Conservation (phyloP, 495 filamentous ascomycete species). For the Aspergillus avenaceus region DNA sequence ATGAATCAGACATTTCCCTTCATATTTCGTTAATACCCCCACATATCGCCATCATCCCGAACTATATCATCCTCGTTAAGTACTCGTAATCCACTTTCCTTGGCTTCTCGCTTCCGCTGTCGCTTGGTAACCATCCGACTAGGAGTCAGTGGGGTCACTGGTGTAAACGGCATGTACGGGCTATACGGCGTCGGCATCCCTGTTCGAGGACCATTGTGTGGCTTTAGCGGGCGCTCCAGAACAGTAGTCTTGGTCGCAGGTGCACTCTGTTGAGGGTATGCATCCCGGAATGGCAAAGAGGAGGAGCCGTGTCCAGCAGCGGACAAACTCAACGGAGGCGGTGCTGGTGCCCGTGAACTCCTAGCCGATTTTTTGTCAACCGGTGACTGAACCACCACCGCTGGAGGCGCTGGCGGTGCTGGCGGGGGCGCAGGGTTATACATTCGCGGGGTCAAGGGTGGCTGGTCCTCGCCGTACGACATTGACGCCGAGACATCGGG, state of each 20-base stretch:
- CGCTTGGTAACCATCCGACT: constrained; percentile 66
- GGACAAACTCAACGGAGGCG: constrained; percentile 35
- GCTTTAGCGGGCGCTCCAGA: constrained; percentile 60
- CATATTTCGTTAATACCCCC: constrained; percentile 37
- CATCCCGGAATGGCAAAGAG: constrained; percentile 56
- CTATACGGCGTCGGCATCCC: constrained; percentile 79
- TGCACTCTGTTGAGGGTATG: constrained; percentile 48
- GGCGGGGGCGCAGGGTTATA: constrained; percentile 58
- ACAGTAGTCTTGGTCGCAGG: constrained; percentile 74
- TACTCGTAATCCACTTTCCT: constrained; percentile 35
- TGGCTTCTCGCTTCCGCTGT: constrained; percentile 59
- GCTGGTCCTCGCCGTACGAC: constrained; percentile 44
- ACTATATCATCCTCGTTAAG: constrained; percentile 47
- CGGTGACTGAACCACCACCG: constrained; percentile 14
- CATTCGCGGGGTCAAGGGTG: constrained; percentile 53
- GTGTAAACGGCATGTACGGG: constrained; percentile 89
- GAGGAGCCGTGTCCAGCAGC: constrained; percentile 25
- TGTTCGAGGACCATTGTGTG: constrained; percentile 59
- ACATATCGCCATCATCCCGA: constrained; percentile 52
- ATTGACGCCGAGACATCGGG: constrained; percentile 36
- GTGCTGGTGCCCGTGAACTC: constrained; percentile 20
- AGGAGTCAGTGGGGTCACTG: constrained; percentile 83
- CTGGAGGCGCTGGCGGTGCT: constrained; percentile 5
- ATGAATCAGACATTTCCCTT: no score
- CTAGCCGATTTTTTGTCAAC: constrained; percentile 11